Percentiles rank a stretch among this genome's conserved stretches.
Evolutionary conservation across 177 flowering plant species (phyloP).

Genomic region (Tripterygium wilfordii): DNA sequence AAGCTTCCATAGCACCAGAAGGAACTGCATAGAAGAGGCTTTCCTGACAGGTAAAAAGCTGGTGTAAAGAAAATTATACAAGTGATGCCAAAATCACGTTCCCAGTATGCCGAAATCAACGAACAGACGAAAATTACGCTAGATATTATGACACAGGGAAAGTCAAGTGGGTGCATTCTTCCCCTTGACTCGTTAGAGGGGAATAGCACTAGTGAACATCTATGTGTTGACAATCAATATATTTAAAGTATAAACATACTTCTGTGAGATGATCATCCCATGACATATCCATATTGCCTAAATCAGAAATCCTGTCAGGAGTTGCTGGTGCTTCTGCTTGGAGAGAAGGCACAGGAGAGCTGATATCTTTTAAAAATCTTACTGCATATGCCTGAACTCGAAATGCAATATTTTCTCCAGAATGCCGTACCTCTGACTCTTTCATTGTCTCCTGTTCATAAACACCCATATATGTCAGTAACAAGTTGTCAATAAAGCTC

Average conservation of each 20-base stretch:
- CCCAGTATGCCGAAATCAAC: too few species aligned
- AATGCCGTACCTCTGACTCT: constrained; percentile 18
- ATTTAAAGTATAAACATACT: constrained; percentile 31
- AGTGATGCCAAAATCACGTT: too few species aligned
- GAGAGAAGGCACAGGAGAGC: constrained; percentile 20
- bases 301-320: constrained; percentile 56
- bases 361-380: constrained; percentile 59
- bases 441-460: constrained; percentile 32
- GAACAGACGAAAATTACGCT: too few species aligned
- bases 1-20: constrained; percentile 67
- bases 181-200: too few species aligned
- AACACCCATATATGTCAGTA: constrained; percentile 1
- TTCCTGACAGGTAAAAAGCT: constrained; percentile 45
- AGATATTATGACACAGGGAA: too few species aligned
- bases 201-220: too few species aligned
- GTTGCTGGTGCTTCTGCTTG: constrained; percentile 64
- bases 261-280: constrained; percentile 64
- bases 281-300: constrained; percentile 39
- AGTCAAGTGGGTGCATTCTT: too few species aligned
- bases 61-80: too few species aligned
- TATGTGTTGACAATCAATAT: neutral
- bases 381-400: constrained; percentile 66
- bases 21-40: constrained; percentile 71
- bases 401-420: constrained; percentile 15
- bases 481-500: neutral